A percentile compares a stretch with the other conserved stretches of the same genome.
These are phyloP conservation scores for Akanthomyces uredinophilus DNA, from an alignment of 2,329 filamentous ascomycete species.

Conservation along the genomic window DNA sequence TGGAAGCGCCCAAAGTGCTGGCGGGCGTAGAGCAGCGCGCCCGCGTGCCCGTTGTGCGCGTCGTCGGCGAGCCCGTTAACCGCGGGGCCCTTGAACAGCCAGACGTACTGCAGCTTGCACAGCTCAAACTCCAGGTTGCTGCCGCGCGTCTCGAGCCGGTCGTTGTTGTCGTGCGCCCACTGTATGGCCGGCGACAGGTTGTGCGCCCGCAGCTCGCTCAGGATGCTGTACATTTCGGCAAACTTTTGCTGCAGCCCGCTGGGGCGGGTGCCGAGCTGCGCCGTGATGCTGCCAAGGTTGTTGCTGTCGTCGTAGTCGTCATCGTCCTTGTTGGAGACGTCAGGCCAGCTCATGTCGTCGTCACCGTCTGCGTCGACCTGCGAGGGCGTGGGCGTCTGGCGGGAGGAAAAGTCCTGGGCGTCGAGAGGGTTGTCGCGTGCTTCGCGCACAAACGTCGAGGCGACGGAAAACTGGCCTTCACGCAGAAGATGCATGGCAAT, in stretches of 20 bases:
- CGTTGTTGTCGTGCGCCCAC: slow-evolving; percentile 73
- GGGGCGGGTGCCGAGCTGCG: slow-evolving; percentile 1
- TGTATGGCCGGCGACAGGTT: slow-evolving; percentile 79
- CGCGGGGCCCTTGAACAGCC: slow-evolving; percentile 66
- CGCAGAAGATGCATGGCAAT: slow-evolving; percentile 95
- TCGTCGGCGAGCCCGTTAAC: slow-evolving; percentile 53
- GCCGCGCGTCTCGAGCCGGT: slow-evolving; percentile 69
- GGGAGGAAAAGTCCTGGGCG: not conserved
- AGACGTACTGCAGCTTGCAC: slow-evolving; percentile 82
- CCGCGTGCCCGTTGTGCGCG: slow-evolving; percentile 48
- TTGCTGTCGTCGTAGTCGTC: not conserved
- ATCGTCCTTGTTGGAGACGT: not conserved
- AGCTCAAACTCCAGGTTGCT: slow-evolving; percentile 96
- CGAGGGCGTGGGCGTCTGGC: slow-evolving; percentile 15
- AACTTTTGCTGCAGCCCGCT: slow-evolving; percentile 73
- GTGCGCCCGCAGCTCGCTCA: slow-evolving; percentile 67
- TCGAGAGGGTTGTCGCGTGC: slow-evolving; percentile 36
- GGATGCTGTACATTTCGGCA: slow-evolving; percentile 82
- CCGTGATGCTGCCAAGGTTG: not conserved
- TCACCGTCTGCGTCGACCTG: slow-evolving; percentile 22
- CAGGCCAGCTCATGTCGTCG: slow-evolving; percentile 23
- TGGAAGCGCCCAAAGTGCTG: slow-evolving; percentile 69
- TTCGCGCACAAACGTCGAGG: slow-evolving; percentile 78
- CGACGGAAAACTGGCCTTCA: slow-evolving; percentile 88
- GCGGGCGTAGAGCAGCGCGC: slow-evolving; percentile 72